A percentile compares a stretch with the other conserved stretches of the same genome.
Evolutionary conservation across 1,139 yeast species (phyloP).

Genomic region (Pichia kudriavzevii): DNA sequence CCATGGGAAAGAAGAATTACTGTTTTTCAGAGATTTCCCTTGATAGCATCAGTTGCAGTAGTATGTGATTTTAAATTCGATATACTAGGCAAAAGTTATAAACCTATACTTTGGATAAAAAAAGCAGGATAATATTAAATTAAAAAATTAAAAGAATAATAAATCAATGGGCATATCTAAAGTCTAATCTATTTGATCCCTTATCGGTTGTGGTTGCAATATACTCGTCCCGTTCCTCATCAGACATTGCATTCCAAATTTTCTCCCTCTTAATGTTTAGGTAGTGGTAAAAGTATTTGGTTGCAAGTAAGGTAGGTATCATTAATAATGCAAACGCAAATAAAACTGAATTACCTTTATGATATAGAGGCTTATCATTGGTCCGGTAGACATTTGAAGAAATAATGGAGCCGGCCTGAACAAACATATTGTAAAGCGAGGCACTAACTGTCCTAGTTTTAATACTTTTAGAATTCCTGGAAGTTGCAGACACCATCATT

Average conservation of each 20-base stretch:
- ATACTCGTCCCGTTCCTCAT: slow-evolving; percentile 42
- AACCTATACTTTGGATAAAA: too few species aligned
- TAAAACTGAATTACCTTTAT: slow-evolving; percentile 43
- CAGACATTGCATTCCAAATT: slow-evolving; percentile 41
- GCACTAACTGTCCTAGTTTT: slow-evolving; percentile 53
- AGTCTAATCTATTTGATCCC: slow-evolving; percentile 54
- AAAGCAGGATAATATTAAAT: too few species aligned
- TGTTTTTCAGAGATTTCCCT: too few species aligned
- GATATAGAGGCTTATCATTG: slow-evolving; percentile 52
- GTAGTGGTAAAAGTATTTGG: slow-evolving; percentile 37
- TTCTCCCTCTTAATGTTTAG: slow-evolving; percentile 40
- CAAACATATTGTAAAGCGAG: slow-evolving; percentile 55
- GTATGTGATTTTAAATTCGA: too few species aligned
- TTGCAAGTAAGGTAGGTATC: slow-evolving; percentile 23
- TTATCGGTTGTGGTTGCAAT: slow-evolving; percentile 36
- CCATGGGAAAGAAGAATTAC: too few species aligned
- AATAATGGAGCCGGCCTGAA: slow-evolving; percentile 48
- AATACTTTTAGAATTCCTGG: slow-evolving; percentile 54
- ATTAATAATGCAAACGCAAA: slow-evolving; percentile 32
- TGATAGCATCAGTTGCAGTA: too few species aligned
- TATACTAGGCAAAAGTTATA: too few species aligned
- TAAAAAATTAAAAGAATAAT: too few species aligned
- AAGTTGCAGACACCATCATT: slow-evolving; percentile 52
- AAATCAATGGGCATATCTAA: slow-evolving; percentile 25
- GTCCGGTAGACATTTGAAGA: slow-evolving; percentile 48